These are phyloP conservation scores for Clonostachys rhizophaga DNA, from an alignment of 2,329 filamentous ascomycete species.

Conservation along the genomic window DNA sequence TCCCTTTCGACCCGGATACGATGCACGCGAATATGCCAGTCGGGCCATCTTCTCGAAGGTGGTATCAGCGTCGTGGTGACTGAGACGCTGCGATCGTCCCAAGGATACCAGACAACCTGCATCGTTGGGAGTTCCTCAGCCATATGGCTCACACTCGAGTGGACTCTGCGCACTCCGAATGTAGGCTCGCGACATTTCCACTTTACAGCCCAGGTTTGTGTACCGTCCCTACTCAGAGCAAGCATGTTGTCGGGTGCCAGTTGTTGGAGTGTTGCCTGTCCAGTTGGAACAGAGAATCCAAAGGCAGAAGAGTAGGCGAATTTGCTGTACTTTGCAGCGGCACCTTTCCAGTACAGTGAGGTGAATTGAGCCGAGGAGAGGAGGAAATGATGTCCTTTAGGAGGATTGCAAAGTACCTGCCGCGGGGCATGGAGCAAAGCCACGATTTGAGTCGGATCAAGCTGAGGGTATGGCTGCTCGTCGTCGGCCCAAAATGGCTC, in stretches of 20 bases:
- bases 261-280: slow-evolving; percentile 17
- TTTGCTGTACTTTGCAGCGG: slow-evolving; percentile 33
- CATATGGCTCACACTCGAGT: not conserved
- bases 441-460: too few species aligned
- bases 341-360: slow-evolving; percentile 19
- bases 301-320: slow-evolving; percentile 39
- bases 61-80: slow-evolving; percentile 7
- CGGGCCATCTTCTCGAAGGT: slow-evolving; percentile 47
- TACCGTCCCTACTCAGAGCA: slow-evolving; percentile 6
- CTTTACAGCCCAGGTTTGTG: slow-evolving; percentile 5
- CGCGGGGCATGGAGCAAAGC: slow-evolving; percentile 17
- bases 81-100: slow-evolving; percentile 2
- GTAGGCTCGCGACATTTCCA: slow-evolving; percentile 4
- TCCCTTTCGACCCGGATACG: not conserved
- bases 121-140: not conserved
- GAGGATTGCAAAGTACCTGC: slow-evolving; percentile 37
- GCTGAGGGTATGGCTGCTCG: slow-evolving; percentile 20
- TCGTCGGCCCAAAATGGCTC: slow-evolving; percentile 39
- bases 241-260: slow-evolving; percentile 27
- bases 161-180: not conserved
- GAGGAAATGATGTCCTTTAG: slow-evolving; percentile 24
- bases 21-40: slow-evolving; percentile 54
- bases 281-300: slow-evolving; percentile 30
- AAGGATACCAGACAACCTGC: slow-evolving; percentile 7
- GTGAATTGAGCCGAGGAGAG: slow-evolving; percentile 26